Evolutionary conservation across 768 basidiomycete species (phyloP).

Genomic region (Podaxis sp.): DNA sequence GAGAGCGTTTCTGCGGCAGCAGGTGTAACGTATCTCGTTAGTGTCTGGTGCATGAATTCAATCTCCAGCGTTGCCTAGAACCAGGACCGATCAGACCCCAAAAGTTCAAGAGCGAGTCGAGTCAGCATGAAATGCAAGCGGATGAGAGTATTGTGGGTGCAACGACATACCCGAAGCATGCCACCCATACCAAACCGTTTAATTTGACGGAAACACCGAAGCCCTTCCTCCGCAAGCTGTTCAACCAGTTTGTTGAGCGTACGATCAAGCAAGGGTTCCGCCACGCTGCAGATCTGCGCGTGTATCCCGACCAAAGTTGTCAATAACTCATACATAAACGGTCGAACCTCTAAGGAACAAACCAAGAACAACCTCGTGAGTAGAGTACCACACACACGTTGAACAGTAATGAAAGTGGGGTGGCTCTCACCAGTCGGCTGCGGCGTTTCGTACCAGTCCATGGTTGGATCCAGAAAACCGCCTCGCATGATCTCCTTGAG

Average conservation of each 20-base stretch:
- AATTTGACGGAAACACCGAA: slow-evolving; percentile 85
- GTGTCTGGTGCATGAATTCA: slow-evolving; percentile 97
- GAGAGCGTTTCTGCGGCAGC: slow-evolving; percentile 82
- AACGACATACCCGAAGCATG: slow-evolving; percentile 83
- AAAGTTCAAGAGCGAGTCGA: not conserved
- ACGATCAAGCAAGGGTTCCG: slow-evolving; percentile 81
- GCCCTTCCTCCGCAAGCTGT: slow-evolving; percentile 78
- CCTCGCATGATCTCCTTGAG: slow-evolving; percentile 67
- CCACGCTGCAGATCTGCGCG: slow-evolving; percentile 81
- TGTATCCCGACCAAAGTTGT: slow-evolving; percentile 91
- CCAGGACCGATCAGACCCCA: slow-evolving; percentile 2
- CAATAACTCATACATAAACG: slow-evolving; percentile 89
- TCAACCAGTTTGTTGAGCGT: slow-evolving; percentile 79
- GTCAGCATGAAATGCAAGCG: slow-evolving; percentile 1
- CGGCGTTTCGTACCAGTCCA: slow-evolving; percentile 95
- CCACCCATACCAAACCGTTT: slow-evolving; percentile 96
- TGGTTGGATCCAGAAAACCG: slow-evolving; percentile 76
- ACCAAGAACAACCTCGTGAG: slow-evolving; percentile 5
- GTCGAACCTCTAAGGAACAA: slow-evolving; percentile 68
- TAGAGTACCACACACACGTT: slow-evolving; percentile 15
- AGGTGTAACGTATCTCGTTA: slow-evolving; percentile 84
- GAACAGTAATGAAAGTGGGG: not conserved
- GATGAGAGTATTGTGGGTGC: not conserved
- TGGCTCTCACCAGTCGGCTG: slow-evolving; percentile 78
- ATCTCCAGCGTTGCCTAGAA: slow-evolving; percentile 94